phyloP scores from a whole-genome alignment of 2,329 filamentous ascomycete genomes.

The Colletotrichum sp. region DNA sequence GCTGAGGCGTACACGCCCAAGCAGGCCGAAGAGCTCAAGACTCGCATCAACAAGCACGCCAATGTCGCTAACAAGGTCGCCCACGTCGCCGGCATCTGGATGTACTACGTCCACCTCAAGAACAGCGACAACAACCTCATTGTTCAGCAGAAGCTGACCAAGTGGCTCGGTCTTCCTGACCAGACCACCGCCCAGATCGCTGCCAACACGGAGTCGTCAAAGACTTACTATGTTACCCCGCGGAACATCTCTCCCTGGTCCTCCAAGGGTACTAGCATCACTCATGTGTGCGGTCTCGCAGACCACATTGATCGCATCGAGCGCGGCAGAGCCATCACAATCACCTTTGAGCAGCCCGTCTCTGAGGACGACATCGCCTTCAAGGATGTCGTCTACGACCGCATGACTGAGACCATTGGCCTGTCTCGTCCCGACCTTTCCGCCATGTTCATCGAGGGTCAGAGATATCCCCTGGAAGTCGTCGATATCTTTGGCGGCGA shows the following conservation, averaged over 20 bases:
- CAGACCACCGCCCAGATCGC: constrained; percentile 51
- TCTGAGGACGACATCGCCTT: constrained; percentile 54
- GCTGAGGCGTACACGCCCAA: constrained; percentile 55
- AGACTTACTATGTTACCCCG: constrained; percentile 71
- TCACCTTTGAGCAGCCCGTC: constrained; percentile 61
- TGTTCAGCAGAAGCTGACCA: constrained; percentile 48
- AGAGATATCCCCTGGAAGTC: constrained; percentile 69
- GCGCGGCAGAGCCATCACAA: constrained; percentile 79
- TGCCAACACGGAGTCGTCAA: constrained; percentile 40
- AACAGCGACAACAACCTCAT: constrained; percentile 43
- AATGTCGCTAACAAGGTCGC: constrained; percentile 38
- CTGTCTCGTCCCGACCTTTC: constrained; percentile 71
- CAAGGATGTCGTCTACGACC: constrained; percentile 81
- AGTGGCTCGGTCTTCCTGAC: constrained; percentile 42
- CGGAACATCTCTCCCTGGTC: constrained; percentile 96
- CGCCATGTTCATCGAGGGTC: constrained; percentile 77
- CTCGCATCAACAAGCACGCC: constrained; percentile 47
- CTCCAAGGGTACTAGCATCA: constrained; percentile 93
- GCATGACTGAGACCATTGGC: constrained; percentile 90
- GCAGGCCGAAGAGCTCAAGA: constrained; percentile 48
- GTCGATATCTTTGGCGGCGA: constrained; percentile 75
- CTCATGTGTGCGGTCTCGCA: constrained; percentile 86
- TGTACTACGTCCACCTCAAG: constrained; percentile 72
- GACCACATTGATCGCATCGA: constrained; percentile 79
- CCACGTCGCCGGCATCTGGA: constrained; percentile 58